Evolutionary conservation across 176 grass and related monocot species (phyloP).

Genomic region (Typha latifolia): DNA sequence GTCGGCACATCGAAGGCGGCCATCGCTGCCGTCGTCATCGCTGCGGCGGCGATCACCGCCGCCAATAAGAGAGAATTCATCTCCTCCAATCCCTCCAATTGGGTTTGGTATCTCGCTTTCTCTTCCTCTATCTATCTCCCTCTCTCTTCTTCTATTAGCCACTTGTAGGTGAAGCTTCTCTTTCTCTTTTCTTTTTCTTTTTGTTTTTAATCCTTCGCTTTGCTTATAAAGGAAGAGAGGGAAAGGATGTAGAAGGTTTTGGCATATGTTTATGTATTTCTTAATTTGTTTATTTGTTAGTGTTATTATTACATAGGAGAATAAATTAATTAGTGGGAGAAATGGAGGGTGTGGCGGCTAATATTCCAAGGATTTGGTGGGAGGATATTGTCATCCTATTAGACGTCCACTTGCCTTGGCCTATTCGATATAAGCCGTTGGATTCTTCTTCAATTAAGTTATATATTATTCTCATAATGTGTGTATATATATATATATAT

Average conservation of each 20-base stretch:
- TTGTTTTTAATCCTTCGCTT: background rate
- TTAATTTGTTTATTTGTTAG: too few species aligned
- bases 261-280: too few species aligned
- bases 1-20: constrained; percentile 42
- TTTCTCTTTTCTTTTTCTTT: background rate
- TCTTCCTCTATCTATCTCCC: background rate
- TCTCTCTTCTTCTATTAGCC: background rate
- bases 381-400: too few species aligned
- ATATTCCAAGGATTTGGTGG: too few species aligned
- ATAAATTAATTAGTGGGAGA: too few species aligned
- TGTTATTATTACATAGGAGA: too few species aligned
- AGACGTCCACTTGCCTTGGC: too few species aligned
- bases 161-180: constrained; percentile 7
- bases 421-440: too few species aligned
- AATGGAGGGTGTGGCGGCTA: too few species aligned
- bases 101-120: background rate
- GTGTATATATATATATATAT: too few species aligned
- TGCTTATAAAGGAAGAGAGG: background rate
- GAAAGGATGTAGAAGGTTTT: background rate
- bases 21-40: constrained; percentile 9
- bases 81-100: constrained; percentile 20
- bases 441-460: too few species aligned
- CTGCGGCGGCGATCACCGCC: constrained; percentile 12
- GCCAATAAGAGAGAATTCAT: constrained; percentile 1
- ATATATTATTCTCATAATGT: too few species aligned